phyloP scores from a whole-genome alignment of 176 grass and related monocot species.

The Elaeis guineensis region DNA sequence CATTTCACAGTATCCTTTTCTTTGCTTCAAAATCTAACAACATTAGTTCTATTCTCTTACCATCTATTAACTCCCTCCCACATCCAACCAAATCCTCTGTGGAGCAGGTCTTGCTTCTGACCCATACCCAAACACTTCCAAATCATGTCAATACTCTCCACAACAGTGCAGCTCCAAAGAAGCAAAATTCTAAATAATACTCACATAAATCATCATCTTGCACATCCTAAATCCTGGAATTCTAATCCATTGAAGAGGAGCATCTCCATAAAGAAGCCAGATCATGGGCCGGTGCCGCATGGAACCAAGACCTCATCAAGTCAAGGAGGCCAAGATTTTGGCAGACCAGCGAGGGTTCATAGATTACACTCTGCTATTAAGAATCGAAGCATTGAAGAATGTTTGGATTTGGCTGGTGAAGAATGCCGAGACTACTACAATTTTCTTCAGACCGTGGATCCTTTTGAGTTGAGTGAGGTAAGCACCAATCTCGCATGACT shows the following conservation, averaged over 20 bases:
- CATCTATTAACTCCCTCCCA: slow-evolving; percentile 11
- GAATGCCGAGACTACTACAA: slow-evolving; percentile 35
- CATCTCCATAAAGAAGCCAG: background rate
- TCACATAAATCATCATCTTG: too few relatives aligned
- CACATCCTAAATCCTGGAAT: too few relatives aligned
- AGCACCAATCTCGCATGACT: too few relatives aligned
- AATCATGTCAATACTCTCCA: too few relatives aligned
- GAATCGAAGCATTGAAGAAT: slow-evolving; percentile 56
- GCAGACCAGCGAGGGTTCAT: slow-evolving; percentile 33
- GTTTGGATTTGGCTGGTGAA: slow-evolving; percentile 36
- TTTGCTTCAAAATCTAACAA: slow-evolving; percentile 28
- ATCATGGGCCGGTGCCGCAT: background rate
- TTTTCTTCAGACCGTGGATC: slow-evolving; percentile 15
- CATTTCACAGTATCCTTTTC: slow-evolving; percentile 60
- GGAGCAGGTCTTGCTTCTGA: too few relatives aligned
- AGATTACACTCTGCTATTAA: slow-evolving; percentile 57
- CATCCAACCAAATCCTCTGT: too few relatives aligned
- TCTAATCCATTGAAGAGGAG: too few relatives aligned
- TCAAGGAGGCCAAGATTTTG: slow-evolving; percentile 27
- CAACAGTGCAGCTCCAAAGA: too few relatives aligned
- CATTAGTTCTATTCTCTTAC: slow-evolving; percentile 5
- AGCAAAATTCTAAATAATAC: too few relatives aligned
- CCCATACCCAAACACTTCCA: too few relatives aligned
- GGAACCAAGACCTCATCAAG: slow-evolving; percentile 21
- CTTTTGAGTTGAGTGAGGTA: slow-evolving; percentile 36